A percentile compares a stretch with the other conserved stretches of the same genome.
phyloP scores from a whole-genome alignment of 192 early-diverging fungal species.

The Coemansia sp. region DNA sequence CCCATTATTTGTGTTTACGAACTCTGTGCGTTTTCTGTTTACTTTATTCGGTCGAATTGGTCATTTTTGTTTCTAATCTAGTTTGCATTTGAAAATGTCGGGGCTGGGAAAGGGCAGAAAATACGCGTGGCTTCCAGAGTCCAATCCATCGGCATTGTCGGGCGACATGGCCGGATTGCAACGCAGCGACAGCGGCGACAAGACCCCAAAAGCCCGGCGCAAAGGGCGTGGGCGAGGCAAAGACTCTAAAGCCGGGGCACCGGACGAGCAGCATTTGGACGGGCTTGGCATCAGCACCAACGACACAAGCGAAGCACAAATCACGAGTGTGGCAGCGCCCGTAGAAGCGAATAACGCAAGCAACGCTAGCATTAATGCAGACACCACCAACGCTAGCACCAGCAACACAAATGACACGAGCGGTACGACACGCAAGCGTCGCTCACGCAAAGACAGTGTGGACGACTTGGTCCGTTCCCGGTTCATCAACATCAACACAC shows the following conservation, averaged over 20 bases:
- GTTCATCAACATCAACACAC: constrained; percentile 21
- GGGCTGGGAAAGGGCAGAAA: constrained; percentile 41
- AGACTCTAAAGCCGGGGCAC: constrained; percentile 1
- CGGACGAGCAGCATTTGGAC: neutral
- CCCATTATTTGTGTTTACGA: too few species aligned
- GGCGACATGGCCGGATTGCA: constrained; percentile 19
- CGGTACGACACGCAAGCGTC: constrained; percentile 10
- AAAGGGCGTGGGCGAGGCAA: constrained; percentile 3
- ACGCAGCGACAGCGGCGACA: constrained; percentile 27
- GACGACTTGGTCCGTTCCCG: constrained; percentile 50
- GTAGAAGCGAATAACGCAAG: neutral
- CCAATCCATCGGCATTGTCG: constrained; percentile 46
- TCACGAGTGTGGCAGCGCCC: neutral
- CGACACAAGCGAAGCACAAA: neutral
- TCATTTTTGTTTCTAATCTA: neutral
- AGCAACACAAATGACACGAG: neutral
- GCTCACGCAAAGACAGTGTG: constrained; percentile 46
- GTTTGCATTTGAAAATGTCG: constrained; percentile 16
- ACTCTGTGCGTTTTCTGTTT: too few species aligned
- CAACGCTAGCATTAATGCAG: neutral
- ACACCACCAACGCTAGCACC: constrained; percentile 1
- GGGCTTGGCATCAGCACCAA: neutral
- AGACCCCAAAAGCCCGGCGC: constrained; percentile 3
- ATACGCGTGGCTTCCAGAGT: constrained; percentile 52
- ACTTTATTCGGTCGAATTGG: too few species aligned